These are phyloP conservation scores for Malassezia yamatoensis DNA, from an alignment of 1,284 basidiomycete species.

Conservation along the genomic window DNA sequence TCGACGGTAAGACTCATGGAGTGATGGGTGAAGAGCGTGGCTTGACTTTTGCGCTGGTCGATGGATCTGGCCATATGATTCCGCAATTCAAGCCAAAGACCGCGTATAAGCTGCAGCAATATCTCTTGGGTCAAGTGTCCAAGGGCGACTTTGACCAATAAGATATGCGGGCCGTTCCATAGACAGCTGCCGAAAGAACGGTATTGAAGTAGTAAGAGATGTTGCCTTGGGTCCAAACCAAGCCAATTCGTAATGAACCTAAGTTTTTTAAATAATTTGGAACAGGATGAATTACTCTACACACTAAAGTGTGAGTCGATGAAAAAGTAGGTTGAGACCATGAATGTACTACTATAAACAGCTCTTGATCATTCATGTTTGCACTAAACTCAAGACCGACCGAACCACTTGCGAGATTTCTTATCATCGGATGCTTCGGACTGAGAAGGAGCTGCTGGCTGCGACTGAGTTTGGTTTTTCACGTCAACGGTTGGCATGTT, in stretches of 20 bases:
- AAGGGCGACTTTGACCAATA: background rate
- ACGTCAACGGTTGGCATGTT: too few species aligned
- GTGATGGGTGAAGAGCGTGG: slow-evolving; percentile 9
- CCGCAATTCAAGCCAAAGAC: slow-evolving; percentile 35
- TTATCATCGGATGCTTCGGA: background rate
- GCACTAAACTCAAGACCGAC: background rate
- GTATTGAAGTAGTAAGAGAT: background rate
- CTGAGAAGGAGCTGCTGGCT: background rate
- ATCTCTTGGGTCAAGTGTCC: slow-evolving; percentile 27
- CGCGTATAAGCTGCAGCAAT: slow-evolving; percentile 32
- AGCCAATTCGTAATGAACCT: too few species aligned
- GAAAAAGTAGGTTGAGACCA: too few species aligned
- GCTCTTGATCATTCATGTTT: background rate
- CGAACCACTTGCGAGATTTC: slow-evolving; percentile 3
- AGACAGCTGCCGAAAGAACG: background rate
- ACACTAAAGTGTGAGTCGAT: too few species aligned
- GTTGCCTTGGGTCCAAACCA: too few species aligned
- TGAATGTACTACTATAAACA: background rate
- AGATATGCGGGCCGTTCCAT: background rate
- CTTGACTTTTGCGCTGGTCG: slow-evolving; percentile 5
- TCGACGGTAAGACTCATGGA: slow-evolving; percentile 2
- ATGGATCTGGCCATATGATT: slow-evolving; percentile 30
- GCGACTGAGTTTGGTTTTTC: too few species aligned
- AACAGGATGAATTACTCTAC: too few species aligned
- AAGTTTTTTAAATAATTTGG: too few species aligned